Percentiles rank a stretch among this genome's conserved stretches.
These are phyloP conservation scores for Lactarius psammicola DNA, from an alignment of 768 basidiomycete genomes.

Conservation along the genomic window DNA sequence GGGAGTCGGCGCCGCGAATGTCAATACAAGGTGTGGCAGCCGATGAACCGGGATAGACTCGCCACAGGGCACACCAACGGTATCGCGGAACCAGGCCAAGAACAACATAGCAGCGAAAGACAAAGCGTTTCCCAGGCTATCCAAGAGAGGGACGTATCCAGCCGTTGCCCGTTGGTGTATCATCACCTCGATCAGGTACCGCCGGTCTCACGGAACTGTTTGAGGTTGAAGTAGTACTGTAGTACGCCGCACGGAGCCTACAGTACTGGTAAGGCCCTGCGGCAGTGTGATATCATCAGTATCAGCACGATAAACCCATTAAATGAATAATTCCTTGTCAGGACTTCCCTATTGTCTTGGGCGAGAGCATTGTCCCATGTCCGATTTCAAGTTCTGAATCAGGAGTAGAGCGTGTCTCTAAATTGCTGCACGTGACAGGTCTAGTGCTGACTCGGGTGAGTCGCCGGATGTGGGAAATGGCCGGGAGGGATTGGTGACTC, in stretches of 20 bases:
- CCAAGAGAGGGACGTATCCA: not conserved
- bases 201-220: slow-evolving; percentile 1
- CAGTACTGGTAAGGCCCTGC: not conserved
- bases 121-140: slow-evolving; percentile 4
- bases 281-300: not conserved
- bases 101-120: not conserved
- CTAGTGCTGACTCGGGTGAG: not conserved
- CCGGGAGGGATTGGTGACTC: not conserved
- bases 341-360: not conserved
- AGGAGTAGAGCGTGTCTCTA: not conserved
- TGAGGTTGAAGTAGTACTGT: not conserved
- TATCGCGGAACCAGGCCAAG: not conserved
- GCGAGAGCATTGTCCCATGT: not conserved
- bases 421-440: not conserved
- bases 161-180: slow-evolving; percentile 11
- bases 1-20: slow-evolving; percentile 1
- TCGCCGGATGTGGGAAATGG: not conserved
- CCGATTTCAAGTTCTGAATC: too few relatives aligned
- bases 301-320: not conserved
- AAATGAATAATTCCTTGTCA: not conserved
- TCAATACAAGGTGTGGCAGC: too few relatives aligned
- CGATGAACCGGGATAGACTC: slow-evolving; percentile 4
- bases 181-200: slow-evolving; percentile 11
- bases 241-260: not conserved
- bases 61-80: not conserved